These are phyloP conservation scores for Pelargonium myrrhifolium DNA, from an alignment of 441 rosid species.

Conservation along the genomic window DNA sequence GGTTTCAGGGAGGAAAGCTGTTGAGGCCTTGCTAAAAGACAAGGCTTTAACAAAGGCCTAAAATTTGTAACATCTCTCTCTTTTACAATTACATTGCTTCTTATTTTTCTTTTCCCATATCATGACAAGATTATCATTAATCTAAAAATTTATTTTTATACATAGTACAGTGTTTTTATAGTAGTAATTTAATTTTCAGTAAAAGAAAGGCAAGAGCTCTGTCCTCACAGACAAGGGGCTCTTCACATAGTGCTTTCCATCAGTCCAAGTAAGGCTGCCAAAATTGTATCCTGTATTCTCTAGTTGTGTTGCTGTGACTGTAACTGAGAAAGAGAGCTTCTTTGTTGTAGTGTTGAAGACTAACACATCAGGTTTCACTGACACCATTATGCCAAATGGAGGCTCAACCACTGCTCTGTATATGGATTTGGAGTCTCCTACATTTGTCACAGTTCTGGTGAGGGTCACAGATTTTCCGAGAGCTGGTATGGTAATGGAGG, in stretches of 20 bases:
- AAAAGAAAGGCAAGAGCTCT: slow-evolving; percentile 14
- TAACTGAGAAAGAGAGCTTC: slow-evolving; percentile 27
- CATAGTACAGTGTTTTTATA: no score
- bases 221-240: slow-evolving; percentile 32
- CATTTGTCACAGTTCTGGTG: slow-evolving; percentile 29
- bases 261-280: slow-evolving; percentile 48
- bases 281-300: slow-evolving; percentile 40
- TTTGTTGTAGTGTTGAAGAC: slow-evolving; percentile 20
- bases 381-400: slow-evolving; percentile 24
- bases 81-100: not conserved
- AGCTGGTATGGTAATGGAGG: slow-evolving; percentile 28
- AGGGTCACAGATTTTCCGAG: slow-evolving; percentile 17
- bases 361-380: slow-evolving; percentile 27
- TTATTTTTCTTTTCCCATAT: not conserved
- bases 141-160: no score
- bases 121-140: no score
- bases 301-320: slow-evolving; percentile 11
- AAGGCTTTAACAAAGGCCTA: not conserved
- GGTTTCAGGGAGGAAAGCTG: slow-evolving; percentile 77
- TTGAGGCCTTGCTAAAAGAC: slow-evolving; percentile 55
- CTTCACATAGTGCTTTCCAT: slow-evolving; percentile 26
- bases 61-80: not conserved
- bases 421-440: slow-evolving; percentile 23
- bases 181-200: not conserved
- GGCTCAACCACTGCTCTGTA: slow-evolving; percentile 29